A percentile compares a stretch with the other conserved stretches of the same genome.
Evolutionary conservation across 176 grass and related monocot genomes (phyloP).

Genomic region (Lolium rigidum): DNA sequence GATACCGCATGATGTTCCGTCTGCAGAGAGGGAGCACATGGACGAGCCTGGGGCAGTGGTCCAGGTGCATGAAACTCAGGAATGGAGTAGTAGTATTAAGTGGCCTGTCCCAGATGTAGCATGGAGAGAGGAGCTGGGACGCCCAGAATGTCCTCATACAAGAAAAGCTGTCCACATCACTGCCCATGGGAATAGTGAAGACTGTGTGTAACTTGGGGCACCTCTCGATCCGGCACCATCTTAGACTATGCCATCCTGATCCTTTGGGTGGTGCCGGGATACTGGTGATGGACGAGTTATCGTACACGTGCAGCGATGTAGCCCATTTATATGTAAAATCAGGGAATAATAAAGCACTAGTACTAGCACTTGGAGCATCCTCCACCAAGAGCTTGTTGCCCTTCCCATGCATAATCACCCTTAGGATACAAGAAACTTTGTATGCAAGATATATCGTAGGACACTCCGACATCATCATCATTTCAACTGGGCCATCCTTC

Average conservation of each 20-base stretch:
- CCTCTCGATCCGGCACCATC: constrained; percentile 30
- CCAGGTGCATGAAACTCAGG: neutral
- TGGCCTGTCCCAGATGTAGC: neutral
- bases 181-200: neutral
- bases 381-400: neutral
- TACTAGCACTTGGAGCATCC: neutral
- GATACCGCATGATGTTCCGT: neutral
- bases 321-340: neutral
- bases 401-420: neutral
- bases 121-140: neutral
- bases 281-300: neutral
- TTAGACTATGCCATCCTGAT: rapidly evolving
- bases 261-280: neutral
- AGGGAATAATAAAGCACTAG: neutral
- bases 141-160: neutral
- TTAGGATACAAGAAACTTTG: neutral
- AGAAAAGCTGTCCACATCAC: neutral
- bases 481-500: neutral
- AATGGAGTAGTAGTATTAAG: rapidly evolving
- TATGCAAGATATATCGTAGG: neutral
- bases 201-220: constrained; percentile 1
- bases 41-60: constrained; percentile 16
- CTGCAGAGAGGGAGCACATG: neutral
- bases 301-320: neutral
- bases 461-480: neutral